phyloP scores from a whole-genome alignment of 306 rosid genomes.

The Castanospermum australe region DNA sequence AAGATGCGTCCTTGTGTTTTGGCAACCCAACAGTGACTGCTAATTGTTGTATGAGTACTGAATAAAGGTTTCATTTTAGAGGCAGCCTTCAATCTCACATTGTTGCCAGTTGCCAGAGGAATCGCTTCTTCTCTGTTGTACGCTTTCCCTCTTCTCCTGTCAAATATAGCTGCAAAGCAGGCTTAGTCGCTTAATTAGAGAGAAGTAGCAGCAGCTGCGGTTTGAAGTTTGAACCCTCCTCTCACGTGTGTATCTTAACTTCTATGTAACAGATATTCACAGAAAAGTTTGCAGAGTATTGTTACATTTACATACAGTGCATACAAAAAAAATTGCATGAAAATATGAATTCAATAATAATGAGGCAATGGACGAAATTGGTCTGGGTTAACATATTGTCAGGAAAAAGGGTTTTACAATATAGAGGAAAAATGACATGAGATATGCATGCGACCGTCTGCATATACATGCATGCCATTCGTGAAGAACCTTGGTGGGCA shows the following conservation, averaged over 20 bases:
- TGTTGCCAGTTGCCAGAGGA: background rate
- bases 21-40: conserved; percentile 27
- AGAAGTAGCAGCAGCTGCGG: background rate
- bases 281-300: background rate
- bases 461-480: conserved; percentile 30
- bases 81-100: background rate
- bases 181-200: no score
- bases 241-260: conserved; percentile 18
- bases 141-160: conserved; percentile 8
- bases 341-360: background rate
- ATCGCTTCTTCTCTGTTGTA: background rate
- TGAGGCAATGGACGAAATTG: background rate
- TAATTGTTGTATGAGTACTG: conserved; percentile 17
- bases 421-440: background rate
- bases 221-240: conserved; percentile 22
- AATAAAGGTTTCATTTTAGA: conserved; percentile 19
- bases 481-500: conserved; percentile 22
- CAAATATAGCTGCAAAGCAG: conserved; percentile 11
- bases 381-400: background rate
- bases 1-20: conserved; percentile 28
- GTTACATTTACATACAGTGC: background rate
- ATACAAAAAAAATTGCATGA: background rate
- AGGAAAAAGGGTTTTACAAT: background rate
- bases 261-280: background rate
- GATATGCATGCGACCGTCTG: conserved; percentile 23